Evolutionary conservation across 2,329 filamentous ascomycete species (phyloP).

Genomic region (Diaporthe humulicola): DNA sequence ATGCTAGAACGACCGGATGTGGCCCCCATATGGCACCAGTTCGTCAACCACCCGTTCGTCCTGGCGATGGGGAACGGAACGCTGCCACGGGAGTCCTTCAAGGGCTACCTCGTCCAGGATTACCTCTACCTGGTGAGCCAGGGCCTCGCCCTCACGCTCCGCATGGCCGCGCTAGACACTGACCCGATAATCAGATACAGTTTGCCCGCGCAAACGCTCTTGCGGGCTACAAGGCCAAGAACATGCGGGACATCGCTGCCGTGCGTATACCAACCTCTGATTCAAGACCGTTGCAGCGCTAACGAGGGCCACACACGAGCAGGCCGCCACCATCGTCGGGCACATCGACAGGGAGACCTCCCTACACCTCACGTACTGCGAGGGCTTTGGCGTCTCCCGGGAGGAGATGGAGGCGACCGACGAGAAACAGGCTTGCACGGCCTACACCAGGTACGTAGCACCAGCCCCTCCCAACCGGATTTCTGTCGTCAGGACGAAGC

Average conservation of each 20-base stretch:
- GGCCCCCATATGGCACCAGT: slow-evolving; percentile 78
- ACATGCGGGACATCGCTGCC: slow-evolving; percentile 78
- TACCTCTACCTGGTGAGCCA: slow-evolving; percentile 83
- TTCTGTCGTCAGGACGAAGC: slow-evolving; percentile 85
- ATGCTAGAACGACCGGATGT: slow-evolving; percentile 82
- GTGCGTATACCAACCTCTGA: slow-evolving; percentile 58
- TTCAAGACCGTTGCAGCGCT: neutral
- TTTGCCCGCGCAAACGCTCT: slow-evolving; percentile 90
- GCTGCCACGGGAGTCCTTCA: slow-evolving; percentile 82
- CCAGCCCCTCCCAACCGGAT: neutral
- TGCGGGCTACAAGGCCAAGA: slow-evolving; percentile 86
- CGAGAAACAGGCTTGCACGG: slow-evolving; percentile 66
- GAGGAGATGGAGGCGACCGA: slow-evolving; percentile 79
- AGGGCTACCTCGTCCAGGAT: slow-evolving; percentile 90
- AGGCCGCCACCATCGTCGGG: slow-evolving; percentile 71
- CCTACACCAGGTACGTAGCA: slow-evolving; percentile 50
- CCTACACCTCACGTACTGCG: slow-evolving; percentile 86
- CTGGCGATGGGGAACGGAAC: slow-evolving; percentile 80
- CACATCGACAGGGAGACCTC: slow-evolving; percentile 85
- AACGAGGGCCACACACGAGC: neutral
- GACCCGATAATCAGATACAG: slow-evolving; percentile 70
- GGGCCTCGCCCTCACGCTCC: slow-evolving; percentile 41
- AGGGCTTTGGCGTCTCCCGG: slow-evolving; percentile 81
- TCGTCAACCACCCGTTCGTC: slow-evolving; percentile 87
- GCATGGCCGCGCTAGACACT: neutral